Conservation (phyloP, 1,284 basidiomycete genomes). For the Heterobasidion annosum region DNA sequence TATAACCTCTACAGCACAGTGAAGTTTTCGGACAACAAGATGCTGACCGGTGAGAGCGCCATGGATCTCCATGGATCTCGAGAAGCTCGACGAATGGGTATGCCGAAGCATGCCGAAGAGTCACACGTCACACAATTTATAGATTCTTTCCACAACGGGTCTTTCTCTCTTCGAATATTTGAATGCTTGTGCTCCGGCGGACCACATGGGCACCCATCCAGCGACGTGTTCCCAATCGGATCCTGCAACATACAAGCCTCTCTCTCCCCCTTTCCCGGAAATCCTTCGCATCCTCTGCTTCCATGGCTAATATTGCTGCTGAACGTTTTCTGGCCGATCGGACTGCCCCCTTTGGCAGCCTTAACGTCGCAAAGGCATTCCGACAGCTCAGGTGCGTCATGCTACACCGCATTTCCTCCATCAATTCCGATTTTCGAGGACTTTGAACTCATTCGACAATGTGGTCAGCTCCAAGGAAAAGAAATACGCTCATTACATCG, state of each 20-base stretch:
- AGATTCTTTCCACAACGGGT: too few species aligned
- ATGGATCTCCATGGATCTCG: background rate
- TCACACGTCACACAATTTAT: too few species aligned
- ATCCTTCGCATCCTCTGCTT: background rate
- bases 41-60: background rate
- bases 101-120: too few species aligned
- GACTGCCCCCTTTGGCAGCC: conserved; percentile 55
- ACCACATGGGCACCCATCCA: background rate
- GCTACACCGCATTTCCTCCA: background rate
- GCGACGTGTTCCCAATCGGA: background rate
- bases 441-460: background rate
- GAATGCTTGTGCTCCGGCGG: conserved; percentile 2
- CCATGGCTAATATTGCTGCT: conserved; percentile 26
- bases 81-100: background rate
- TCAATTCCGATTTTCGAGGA: background rate
- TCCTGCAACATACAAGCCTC: background rate
- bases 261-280: background rate
- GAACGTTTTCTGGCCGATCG: conserved; percentile 68
- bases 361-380: conserved; percentile 60
- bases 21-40: background rate
- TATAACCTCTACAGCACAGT: too few species aligned
- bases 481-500: conserved; percentile 65
- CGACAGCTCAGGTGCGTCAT: conserved; percentile 47
- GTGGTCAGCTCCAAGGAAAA: conserved; percentile 55
- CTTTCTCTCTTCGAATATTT: background rate